Evolutionary conservation across 2,329 filamentous ascomycete genomes (phyloP).

Genomic region (Fusarium euwallaceae): DNA sequence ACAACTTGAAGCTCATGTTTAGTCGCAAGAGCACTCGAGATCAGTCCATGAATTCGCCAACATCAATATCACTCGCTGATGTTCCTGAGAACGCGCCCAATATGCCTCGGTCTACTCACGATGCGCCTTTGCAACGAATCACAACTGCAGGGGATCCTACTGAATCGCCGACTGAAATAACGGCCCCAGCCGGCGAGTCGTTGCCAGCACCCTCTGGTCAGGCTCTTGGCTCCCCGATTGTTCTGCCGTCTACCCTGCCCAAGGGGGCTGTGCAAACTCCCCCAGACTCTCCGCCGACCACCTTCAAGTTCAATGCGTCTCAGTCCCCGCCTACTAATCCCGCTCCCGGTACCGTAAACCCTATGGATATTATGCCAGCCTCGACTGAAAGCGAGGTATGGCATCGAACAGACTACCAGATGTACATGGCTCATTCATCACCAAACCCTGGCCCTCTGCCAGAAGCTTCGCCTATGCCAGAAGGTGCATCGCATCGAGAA

Average conservation of each 20-base stretch:
- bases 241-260: constrained; percentile 27
- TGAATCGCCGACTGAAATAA: constrained; percentile 51
- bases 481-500: constrained; percentile 16
- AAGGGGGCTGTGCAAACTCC: constrained; percentile 41
- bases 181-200: constrained; percentile 30
- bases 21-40: constrained; percentile 52
- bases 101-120: constrained; percentile 20
- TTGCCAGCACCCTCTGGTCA: constrained; percentile 30
- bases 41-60: constrained; percentile 46
- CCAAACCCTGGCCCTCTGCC: constrained; percentile 30
- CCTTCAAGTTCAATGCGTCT: constrained; percentile 42
- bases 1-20: constrained; percentile 54
- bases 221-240: constrained; percentile 42
- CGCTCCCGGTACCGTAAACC: constrained; percentile 64
- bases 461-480: constrained; percentile 9
- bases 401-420: constrained; percentile 54
- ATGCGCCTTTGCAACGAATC: constrained; percentile 40
- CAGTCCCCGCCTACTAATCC: constrained; percentile 51
- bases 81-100: constrained; percentile 25
- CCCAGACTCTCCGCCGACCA: constrained; percentile 44
- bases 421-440: constrained; percentile 48
- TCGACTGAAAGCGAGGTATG: constrained; percentile 55
- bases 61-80: constrained; percentile 35
- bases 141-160: constrained; percentile 42
- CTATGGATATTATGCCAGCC: constrained; percentile 66